Base-by-base conservation (phyloP, 2,329 filamentous ascomycete species). In the Alternaria solani region DNA sequence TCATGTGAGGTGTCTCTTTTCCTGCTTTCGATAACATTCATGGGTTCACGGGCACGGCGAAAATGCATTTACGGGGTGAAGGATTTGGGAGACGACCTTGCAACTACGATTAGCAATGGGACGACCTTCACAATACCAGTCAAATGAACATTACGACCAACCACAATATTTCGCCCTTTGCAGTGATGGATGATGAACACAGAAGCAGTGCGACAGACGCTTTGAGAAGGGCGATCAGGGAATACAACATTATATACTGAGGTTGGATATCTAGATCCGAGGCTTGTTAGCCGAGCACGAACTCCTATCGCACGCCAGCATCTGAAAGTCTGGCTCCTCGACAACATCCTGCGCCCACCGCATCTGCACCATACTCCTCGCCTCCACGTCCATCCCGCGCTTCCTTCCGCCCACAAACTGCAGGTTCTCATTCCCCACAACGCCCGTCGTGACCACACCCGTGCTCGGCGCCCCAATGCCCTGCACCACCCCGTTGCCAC, bases 1-100 rank as follows among this genome's bases (percentile, higher is more conserved):
- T 99, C 83, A 99, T 99, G 95, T 99, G 92, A 96, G 70, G 71
- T 72, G 67, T 78, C 68, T 75, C 68, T 74, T 78, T 77, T 77
- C 69, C 70, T 70, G 71, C 73, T 77, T 65, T 65, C 70, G 76
- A 75, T 74, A 72, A 75, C 69, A 72, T 75, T 77, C 69, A 75
- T 73, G 74, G 75, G 73, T 76, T 68, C 68, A 74, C 67, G 69
- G 75, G 69, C 72, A 76, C 73, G 75, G 75, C 75, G 75, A 78
- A 72, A 78, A 76, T 77, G 75, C 74, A 78, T 78, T 75, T 70
- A 75, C 70, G 70, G 75, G 73, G 70, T 71, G 72, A 73, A 71
- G 72, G 71, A 67, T 69, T 66, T 64, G 66, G 71, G 71, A 64
- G 70, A 69, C 70, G 67, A 69, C 75, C 73, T 77, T 76, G 73